Percentiles rank a stretch among this genome's conserved stretches.
Conservation (phyloP, 495 filamentous ascomycete genomes). For the Hypoxylon lienhwacheense region DNA sequence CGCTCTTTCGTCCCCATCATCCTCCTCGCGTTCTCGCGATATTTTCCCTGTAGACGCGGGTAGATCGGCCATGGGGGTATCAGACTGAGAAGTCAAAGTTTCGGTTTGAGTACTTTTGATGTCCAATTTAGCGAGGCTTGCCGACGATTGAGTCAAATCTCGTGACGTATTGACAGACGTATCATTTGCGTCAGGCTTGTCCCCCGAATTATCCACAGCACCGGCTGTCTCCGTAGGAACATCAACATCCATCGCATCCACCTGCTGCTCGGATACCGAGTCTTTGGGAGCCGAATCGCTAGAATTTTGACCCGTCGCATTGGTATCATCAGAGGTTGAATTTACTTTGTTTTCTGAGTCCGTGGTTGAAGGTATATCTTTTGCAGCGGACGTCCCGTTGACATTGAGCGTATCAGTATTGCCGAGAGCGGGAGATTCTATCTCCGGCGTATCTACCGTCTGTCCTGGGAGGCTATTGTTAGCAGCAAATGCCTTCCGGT, state of each 20-base stretch:
- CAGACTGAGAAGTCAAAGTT: slow-evolving; percentile 27
- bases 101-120: slow-evolving; percentile 34
- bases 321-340: slow-evolving; percentile 7
- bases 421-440: slow-evolving; percentile 7
- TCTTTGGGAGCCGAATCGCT: slow-evolving; percentile 8
- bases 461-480: slow-evolving; percentile 20
- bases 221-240: slow-evolving; percentile 21
- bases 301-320: slow-evolving; percentile 3
- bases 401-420: slow-evolving; percentile 43
- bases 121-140: slow-evolving; percentile 38
- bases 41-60: slow-evolving; percentile 51
- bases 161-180: slow-evolving; percentile 29
- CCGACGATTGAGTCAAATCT: slow-evolving; percentile 28
- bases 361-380: slow-evolving; percentile 5
- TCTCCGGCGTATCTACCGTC: slow-evolving; percentile 14
- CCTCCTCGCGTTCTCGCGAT: slow-evolving; percentile 70
- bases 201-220: slow-evolving; percentile 32
- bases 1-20: slow-evolving; percentile 70
- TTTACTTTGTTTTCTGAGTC: slow-evolving; percentile 11
- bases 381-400: slow-evolving; percentile 14
- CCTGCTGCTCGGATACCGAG: not conserved
- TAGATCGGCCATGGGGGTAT: slow-evolving; percentile 45
- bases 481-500: slow-evolving; percentile 21
- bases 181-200: slow-evolving; percentile 35
- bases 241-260: slow-evolving; percentile 41